Base-by-base conservation (phyloP, 805 yeast genomes). In the Suhomyces prunicola region DNA sequence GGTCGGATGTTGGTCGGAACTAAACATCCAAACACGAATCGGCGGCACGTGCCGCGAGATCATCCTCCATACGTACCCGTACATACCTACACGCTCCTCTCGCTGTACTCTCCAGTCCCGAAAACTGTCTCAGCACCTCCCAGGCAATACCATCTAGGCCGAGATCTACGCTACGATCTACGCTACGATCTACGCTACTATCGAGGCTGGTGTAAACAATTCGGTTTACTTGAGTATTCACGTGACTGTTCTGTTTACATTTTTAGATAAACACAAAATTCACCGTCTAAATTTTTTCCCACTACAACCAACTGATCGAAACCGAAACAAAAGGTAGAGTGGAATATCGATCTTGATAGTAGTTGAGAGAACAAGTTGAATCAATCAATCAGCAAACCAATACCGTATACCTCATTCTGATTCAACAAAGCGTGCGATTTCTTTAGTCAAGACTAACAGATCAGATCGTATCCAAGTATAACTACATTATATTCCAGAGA, bases 221-320 rank as follows among this genome's bases (percentile, higher is more conserved):
- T 19, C 19, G 19, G 19, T 19, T 3, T 19, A n/a, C 19, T 19
- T 19, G 19, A n/a, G n/a, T 19, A 2, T 19, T 19, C 19, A 19
- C 23, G 26, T 17, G 26, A 17, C 10, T 27, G 31, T 19, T n/a
- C 26, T 40, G 47, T 52, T 52, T 48, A 39, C 42, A 17, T 36
- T 45, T 46, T 24, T 31, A 46, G 49, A 47, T 47, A 47, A 47
- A 47, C 49, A 47, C 44, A 47, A 46, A 47, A 36, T 47, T 35
- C 44, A 47, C 49, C 49, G 49, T 47, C 49, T 47, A 47, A 47
- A 47, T 47, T 47, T 46, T 47, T 41, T 46, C 46, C 27, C 19
- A 26, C 26, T 31, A 40, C 53, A 50, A 17, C 19, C 19, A 19
- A 39, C 42, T 39, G 23, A 39, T n/a, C 9, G 19, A 19, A 19